Evolutionary conservation across 2,329 filamentous ascomycete species (phyloP), one percentile per base, ranked within the genome.

Genomic region (Phaeosphaeriaceae sp.): DNA sequence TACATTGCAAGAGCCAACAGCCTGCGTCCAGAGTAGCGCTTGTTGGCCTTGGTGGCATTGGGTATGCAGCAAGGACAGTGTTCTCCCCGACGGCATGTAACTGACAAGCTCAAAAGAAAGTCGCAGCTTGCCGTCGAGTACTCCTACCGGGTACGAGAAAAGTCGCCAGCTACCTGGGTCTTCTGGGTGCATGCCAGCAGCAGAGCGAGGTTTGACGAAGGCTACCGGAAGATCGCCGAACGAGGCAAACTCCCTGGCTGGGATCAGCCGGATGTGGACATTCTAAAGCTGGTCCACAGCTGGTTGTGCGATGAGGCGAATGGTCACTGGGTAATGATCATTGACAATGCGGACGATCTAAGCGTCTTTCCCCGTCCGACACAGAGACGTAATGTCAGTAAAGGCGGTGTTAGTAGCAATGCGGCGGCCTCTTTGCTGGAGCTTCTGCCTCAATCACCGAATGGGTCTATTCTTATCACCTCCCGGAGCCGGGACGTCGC

Each of bases 141-240:
- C 35, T 28, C 51, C n/a, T 49, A 69, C 42, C 41, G 42, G 8
- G 30, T 55, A 11, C 48, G 58, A 17, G 45, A 65, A 17, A 20
- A 28, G 13, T 54, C 44, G 12, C 60, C 61, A 12, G n/a, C 17
- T 55, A 4, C 61, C 4, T 63, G 45, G 20, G 55, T 69, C 1
- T 63, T 71, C 46, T 72, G 67, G 67, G 42, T 71, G 3, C 45
- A 64, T 38, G 67, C 66, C 1, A 54, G 58, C 40, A 52, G 32
- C n/a, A 13, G 18, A 15, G 42, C 58, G 7, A 41, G 57, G 11
- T 50, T 61, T 34, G 48, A 63, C 21, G 9, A 54, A 45, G 48
- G 34, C 11, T 56, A 51, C 23, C 11, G 45, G 41, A 43, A 44
- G 15, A 52, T 63, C 20, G 58, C 59, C 7, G 41, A 57, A 21